Conservation (phyloP, 345 rosid genomes). For the Hypericum androsaemum region DNA sequence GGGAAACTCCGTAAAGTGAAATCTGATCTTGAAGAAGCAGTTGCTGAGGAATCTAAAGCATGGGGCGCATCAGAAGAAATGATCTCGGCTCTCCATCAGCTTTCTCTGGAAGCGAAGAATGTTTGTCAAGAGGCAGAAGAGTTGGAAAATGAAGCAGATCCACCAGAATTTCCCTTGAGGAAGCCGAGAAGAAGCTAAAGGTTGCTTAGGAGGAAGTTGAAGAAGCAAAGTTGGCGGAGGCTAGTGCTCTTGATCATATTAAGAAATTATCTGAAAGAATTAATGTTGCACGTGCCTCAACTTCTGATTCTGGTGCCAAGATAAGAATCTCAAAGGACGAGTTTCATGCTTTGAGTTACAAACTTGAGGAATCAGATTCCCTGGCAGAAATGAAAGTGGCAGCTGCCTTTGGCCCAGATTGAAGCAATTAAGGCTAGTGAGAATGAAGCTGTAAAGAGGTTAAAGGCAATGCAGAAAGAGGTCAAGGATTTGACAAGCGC, state of each 20-base stretch:
- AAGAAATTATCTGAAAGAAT: conserved; percentile 63
- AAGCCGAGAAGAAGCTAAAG: conserved; percentile 57
- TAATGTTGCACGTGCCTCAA: conserved; percentile 64
- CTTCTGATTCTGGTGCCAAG: conserved; percentile 66
- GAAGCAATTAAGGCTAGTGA: conserved; percentile 94
- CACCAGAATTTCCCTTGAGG: conserved; percentile 47
- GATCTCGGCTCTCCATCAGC: conserved; percentile 59
- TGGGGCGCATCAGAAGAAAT: conserved; percentile 71
- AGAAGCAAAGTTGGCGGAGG: conserved; percentile 72
- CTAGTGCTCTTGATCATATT: conserved; percentile 57
- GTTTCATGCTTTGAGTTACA: conserved; percentile 58
- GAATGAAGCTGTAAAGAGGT: conserved; percentile 67
- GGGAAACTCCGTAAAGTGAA: conserved; percentile 62
- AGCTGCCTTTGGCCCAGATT: conserved; percentile 89
- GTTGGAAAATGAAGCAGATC: conserved; percentile 57
- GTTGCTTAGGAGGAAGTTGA: conserved; percentile 77
- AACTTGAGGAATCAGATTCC: conserved; percentile 61
- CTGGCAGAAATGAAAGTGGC: conserved; percentile 89
- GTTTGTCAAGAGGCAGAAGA: conserved; percentile 55
- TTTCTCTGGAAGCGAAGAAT: conserved; percentile 57
- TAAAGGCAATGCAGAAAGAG: conserved; percentile 61
- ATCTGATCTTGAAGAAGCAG: conserved; percentile 65
- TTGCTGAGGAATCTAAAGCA: conserved; percentile 52
- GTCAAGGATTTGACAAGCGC: conserved; percentile 69
- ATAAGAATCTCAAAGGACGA: conserved; percentile 79